Evolutionary conservation across 192 early-diverging fungal species (phyloP), one percentile per base, ranked within the genome.

Genomic region (Kappamyces sp.): DNA sequence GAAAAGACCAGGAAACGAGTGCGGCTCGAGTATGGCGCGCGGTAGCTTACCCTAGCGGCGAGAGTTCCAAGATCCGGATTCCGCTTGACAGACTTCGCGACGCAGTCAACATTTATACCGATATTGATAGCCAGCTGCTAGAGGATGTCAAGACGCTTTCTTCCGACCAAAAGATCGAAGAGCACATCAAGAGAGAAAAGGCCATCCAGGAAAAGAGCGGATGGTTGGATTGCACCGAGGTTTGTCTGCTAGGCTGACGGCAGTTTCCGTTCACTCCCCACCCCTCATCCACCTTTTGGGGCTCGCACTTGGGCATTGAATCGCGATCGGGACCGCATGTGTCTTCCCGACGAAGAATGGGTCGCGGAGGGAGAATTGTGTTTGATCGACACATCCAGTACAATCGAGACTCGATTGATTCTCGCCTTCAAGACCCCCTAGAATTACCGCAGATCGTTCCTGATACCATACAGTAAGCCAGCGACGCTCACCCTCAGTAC

Each of bases 341-440:
- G 32, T 59, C 62, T 31, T 80, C 71, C 38, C 66, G 88, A 45
- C 77, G 70, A 57, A 72, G 90, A 22, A 49, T 89, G 31, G 90
- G 90, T 7, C 76, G 90, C 49, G 87, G 88, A 29, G 90, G 90
- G n/a, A 72, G 90, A 34, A 70, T 86, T 6, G 72, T 83, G 43
- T 74, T 90, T 34, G 89, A 91, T 69, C 80, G 89, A 15, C 76
- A 77, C 43, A 47, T 69, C 8, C 51, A 52, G 59, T 51, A 49
- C 29, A 9, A 34, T n/a, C 3, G 58, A 46, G 31, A 53, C 63
- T 34, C 49, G 9, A 11, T 46, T 29, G 30, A 45, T 51, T 2
- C 6, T 39, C 15, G 15, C 15, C 9, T n/a, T 37, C 39, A 47
- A 55, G 39, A 31, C 36, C 31, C 11, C 22, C 6, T 30, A 29